These are phyloP conservation scores for Lepidium africanum DNA, from an alignment of 345 rosid species.

Conservation along the genomic window DNA sequence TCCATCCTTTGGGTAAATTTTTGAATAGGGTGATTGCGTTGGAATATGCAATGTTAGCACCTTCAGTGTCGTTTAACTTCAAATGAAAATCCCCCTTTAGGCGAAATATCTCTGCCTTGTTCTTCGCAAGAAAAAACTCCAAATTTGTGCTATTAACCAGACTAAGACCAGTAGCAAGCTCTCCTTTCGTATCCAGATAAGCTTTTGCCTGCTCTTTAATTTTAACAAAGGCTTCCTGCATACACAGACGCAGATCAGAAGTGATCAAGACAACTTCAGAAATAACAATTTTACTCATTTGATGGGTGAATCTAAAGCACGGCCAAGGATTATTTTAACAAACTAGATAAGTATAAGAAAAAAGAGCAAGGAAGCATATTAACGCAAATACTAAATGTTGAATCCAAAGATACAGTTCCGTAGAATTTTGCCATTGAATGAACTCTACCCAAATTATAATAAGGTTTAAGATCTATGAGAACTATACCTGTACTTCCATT, in stretches of 20 bases:
- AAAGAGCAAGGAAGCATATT: not conserved
- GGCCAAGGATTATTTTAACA: not conserved
- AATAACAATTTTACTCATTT: not conserved
- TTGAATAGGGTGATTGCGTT: slow-evolving; percentile 82
- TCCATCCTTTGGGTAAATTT: slow-evolving; percentile 95
- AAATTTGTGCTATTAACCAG: slow-evolving; percentile 83
- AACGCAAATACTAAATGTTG: not conserved
- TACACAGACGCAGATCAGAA: slow-evolving; percentile 6
- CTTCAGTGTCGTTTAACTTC: slow-evolving; percentile 71
- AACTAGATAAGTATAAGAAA: not conserved
- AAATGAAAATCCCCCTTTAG: slow-evolving; percentile 78
- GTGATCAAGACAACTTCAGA: slow-evolving; percentile 3
- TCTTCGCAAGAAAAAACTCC: slow-evolving; percentile 77
- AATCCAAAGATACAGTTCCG: not conserved
- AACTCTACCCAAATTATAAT: not conserved
- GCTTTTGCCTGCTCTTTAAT: slow-evolving; percentile 97
- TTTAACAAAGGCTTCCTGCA: slow-evolving; percentile 94
- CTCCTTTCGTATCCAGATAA: slow-evolving; percentile 77
- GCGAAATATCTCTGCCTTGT: slow-evolving; percentile 81
- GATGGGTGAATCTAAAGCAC: not conserved
- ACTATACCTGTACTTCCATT: slow-evolving; percentile 95
- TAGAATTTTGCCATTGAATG: not conserved
- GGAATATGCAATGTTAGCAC: slow-evolving; percentile 78
- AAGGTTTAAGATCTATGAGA: slow-evolving; percentile 1
- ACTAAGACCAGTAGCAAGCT: slow-evolving; percentile 73